phyloP scores from a whole-genome alignment of 2,329 filamentous ascomycete genomes.

The Cladophialophora carrionii region DNA sequence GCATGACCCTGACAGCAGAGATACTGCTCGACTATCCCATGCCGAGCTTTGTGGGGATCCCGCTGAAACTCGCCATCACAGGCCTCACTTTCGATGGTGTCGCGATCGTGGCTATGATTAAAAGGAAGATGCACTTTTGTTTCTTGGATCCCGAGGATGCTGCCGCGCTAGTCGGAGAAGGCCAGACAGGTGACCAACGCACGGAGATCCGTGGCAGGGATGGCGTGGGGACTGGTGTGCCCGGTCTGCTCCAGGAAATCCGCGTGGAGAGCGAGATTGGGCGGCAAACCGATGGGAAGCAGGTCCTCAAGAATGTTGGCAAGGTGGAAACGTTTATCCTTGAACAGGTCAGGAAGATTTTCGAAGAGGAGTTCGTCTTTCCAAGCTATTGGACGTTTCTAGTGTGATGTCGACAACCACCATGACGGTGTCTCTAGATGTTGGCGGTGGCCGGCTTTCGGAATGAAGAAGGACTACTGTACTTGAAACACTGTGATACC shows the following conservation, averaged over 20 bases:
- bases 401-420: constrained; percentile 56
- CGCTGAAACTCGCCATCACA: constrained; percentile 91
- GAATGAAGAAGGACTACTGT: background rate
- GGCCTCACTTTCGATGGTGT: constrained; percentile 94
- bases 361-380: constrained; percentile 98
- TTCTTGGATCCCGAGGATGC: constrained; percentile 93
- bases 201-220: constrained; percentile 33
- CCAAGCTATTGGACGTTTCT: constrained; percentile 98
- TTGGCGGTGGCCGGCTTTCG: too few relatives aligned
- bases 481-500: background rate
- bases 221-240: constrained; percentile 46
- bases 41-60: constrained; percentile 96
- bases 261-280: constrained; percentile 97
- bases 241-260: constrained; percentile 86
- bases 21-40: constrained; percentile 97
- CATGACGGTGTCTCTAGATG: background rate
- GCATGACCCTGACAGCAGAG: constrained; percentile 87
- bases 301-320: constrained; percentile 95
- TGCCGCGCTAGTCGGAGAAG: constrained; percentile 67
- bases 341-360: constrained; percentile 93
- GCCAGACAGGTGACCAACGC: constrained; percentile 39
- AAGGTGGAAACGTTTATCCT: constrained; percentile 98
- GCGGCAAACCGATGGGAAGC: constrained; percentile 84
- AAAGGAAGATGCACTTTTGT: constrained; percentile 87
- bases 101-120: constrained; percentile 87